These are phyloP conservation scores for Myriosclerotinia duriaeana DNA, from an alignment of 2,329 filamentous ascomycete species.

Conservation along the genomic window DNA sequence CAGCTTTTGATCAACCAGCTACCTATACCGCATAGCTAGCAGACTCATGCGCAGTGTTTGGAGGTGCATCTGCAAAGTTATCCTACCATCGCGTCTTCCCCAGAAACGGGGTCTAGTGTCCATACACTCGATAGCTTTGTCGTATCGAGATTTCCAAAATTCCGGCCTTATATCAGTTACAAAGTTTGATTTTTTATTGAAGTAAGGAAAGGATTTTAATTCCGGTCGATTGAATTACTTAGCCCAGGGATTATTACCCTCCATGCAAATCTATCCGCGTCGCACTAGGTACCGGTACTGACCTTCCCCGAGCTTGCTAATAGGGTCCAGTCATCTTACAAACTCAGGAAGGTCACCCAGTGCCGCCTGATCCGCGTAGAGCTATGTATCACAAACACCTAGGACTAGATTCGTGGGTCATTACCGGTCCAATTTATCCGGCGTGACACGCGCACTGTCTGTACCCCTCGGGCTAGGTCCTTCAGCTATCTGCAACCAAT, in stretches of 20 bases:
- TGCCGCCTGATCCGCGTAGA: not conserved
- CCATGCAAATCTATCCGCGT: not conserved
- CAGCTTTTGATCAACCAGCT: conserved; percentile 6
- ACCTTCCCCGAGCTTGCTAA: conserved; percentile 6
- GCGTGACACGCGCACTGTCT: not conserved
- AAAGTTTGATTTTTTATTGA: not conserved
- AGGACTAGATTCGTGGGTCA: conserved; percentile 9
- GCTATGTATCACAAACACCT: not conserved
- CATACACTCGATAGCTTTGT: not conserved
- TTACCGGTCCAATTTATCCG: not conserved
- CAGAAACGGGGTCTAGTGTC: conserved; percentile 4
- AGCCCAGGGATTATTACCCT: not conserved
- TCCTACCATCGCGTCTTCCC: conserved; percentile 3
- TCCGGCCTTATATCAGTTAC: not conserved
- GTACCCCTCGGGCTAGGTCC: conserved; percentile 1
- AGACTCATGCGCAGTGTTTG: not conserved
- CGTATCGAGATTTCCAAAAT: not conserved
- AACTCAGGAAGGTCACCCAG: not conserved
- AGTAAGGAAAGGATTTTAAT: not conserved
- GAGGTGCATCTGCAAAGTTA: not conserved
- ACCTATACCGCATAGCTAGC: not conserved
- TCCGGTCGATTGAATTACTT: not conserved
- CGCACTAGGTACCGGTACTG: not conserved
- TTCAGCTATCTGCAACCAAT: conserved; percentile 13
- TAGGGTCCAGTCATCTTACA: not conserved